Evolutionary conservation across 2,329 filamentous ascomycete genomes (phyloP).

Genomic region (Colletotrichum sp.): DNA sequence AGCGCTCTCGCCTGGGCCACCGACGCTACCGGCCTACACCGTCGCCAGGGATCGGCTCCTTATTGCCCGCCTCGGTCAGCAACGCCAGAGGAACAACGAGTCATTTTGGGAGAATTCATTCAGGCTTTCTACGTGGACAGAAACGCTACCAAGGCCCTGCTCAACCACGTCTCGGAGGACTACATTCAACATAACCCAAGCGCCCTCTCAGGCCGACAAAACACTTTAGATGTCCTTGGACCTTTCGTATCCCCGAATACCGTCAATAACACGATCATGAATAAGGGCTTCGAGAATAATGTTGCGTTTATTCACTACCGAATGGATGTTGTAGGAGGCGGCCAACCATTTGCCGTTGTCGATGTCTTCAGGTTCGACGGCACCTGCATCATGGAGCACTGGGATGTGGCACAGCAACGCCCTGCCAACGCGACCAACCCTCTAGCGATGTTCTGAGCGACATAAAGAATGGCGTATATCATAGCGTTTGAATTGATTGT

Average conservation of each 20-base stretch:
- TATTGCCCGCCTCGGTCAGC: neutral
- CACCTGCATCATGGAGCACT: slow-evolving; percentile 22
- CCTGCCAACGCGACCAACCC: slow-evolving; percentile 13
- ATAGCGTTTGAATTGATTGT: neutral
- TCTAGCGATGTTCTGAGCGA: neutral
- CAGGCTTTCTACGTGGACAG: neutral
- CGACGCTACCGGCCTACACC: neutral
- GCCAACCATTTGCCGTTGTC: neutral
- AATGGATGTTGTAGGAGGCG: slow-evolving; percentile 1
- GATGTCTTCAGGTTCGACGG: slow-evolving; percentile 21
- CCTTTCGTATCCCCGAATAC: neutral
- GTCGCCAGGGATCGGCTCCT: neutral
- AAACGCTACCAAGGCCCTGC: slow-evolving; percentile 4
- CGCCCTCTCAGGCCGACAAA: slow-evolving; percentile 6
- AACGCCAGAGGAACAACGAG: neutral
- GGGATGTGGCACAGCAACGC: slow-evolving; percentile 16
- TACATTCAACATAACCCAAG: slow-evolving; percentile 23
- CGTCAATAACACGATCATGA: slow-evolving; percentile 6
- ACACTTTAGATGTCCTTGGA: neutral
- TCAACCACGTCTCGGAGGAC: slow-evolving; percentile 9
- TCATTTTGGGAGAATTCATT: slow-evolving; percentile 11
- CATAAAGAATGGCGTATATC: neutral
- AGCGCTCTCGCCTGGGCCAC: slow-evolving; percentile 5
- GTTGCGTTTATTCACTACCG: slow-evolving; percentile 10
- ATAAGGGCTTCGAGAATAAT: neutral